phyloP scores from a whole-genome alignment of 352 stramenopile species.

The Poterioochromonas sp. region DNA sequence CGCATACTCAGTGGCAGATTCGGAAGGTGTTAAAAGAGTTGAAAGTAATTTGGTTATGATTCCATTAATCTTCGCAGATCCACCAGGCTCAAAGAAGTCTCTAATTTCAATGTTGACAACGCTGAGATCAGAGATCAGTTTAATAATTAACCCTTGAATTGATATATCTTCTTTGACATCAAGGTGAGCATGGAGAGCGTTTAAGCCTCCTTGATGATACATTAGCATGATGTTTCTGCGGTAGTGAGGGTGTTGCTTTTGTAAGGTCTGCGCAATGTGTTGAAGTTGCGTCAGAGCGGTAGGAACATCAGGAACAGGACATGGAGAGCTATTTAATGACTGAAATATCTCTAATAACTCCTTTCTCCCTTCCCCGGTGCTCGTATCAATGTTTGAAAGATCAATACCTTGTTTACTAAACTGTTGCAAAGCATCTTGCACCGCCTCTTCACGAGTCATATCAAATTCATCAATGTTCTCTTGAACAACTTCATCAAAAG shows the following conservation, averaged over 20 bases:
- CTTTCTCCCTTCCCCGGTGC: background rate
- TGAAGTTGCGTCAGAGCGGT: background rate
- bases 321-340: background rate
- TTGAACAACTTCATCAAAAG: slow-evolving; percentile 72
- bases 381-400: slow-evolving; percentile 12
- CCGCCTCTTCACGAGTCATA: slow-evolving; percentile 63
- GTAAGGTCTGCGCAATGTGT: background rate
- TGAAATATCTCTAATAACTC: background rate
- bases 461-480: slow-evolving; percentile 80
- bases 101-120: background rate
- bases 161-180: background rate
- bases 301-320: background rate
- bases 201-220: background rate
- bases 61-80: background rate
- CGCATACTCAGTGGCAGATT: background rate
- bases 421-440: slow-evolving; percentile 64
- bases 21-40: background rate
- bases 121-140: background rate
- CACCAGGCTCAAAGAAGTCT: slow-evolving; percentile 20
- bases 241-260: background rate
- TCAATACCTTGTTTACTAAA: slow-evolving; percentile 62
- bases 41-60: too few species aligned
- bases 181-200: background rate
- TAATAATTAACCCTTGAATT: background rate
- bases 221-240: background rate